A percentile compares a stretch with the other conserved stretches of the same genome.
Evolutionary conservation across 192 early-diverging fungal species (phyloP).

Genomic region (Funneliformis geosporum): DNA sequence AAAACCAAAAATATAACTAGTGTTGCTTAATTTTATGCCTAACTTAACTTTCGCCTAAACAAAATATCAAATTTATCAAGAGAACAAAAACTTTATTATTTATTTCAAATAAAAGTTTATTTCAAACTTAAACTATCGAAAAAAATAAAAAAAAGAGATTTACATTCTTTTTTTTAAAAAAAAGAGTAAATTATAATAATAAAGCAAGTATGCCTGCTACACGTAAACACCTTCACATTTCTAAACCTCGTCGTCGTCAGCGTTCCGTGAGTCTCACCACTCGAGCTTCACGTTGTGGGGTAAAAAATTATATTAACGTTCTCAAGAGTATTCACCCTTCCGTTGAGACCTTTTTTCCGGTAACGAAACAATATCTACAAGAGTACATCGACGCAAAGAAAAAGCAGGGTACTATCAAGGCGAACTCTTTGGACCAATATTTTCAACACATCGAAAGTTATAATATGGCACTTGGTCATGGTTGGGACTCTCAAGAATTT

Average conservation of each 20-base stretch:
- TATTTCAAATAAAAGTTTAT: neutral
- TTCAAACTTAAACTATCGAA: neutral
- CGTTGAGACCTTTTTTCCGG: constrained; percentile 25
- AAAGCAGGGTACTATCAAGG: constrained; percentile 27
- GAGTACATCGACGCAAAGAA: constrained; percentile 30
- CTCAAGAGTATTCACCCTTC: constrained; percentile 21
- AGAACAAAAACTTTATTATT: neutral
- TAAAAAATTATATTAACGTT: constrained; percentile 32
- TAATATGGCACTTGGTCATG: constrained; percentile 31
- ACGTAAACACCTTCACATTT: constrained; percentile 31
- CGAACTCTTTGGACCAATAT: constrained; percentile 33
- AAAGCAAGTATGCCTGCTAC: constrained; percentile 23
- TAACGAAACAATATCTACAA: constrained; percentile 32
- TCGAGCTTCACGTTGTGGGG: constrained; percentile 32
- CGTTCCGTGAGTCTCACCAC: constrained; percentile 25
- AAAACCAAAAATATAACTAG: neutral
- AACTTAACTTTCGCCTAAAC: constrained; percentile 24
- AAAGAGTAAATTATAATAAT: neutral
- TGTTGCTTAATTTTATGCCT: constrained; percentile 12
- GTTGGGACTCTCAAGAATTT: constrained; percentile 29
- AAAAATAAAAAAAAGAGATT: neutral
- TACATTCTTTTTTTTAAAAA: neutral
- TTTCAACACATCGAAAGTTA: constrained; percentile 35
- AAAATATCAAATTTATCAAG: neutral
- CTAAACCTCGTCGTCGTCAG: constrained; percentile 34